Percentiles rank a stretch among this genome's conserved stretches.
These are phyloP conservation scores for Magnusiomyces magnusii DNA, from an alignment of 1,139 yeast genomes.

Conservation along the genomic window DNA sequence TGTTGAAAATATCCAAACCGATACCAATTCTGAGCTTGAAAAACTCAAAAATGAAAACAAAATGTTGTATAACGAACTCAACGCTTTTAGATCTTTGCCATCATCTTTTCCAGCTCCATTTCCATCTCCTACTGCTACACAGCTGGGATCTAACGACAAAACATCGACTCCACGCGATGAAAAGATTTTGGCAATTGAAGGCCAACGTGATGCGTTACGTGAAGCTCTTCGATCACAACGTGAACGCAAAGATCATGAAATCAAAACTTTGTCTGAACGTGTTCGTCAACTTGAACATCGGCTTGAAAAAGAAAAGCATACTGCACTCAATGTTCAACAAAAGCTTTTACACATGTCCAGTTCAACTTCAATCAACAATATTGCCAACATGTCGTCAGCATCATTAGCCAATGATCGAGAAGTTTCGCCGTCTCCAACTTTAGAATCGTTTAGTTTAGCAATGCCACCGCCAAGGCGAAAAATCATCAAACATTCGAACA, in stretches of 20 bases:
- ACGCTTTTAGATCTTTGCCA: neutral
- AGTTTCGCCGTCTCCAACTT: neutral
- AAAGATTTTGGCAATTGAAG: slow-evolving; percentile 32
- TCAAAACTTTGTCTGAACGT: slow-evolving; percentile 28
- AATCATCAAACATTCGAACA: neutral
- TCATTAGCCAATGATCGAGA: neutral
- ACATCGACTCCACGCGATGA: slow-evolving; percentile 4
- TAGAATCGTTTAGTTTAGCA: neutral
- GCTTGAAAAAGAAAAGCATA: slow-evolving; percentile 24
- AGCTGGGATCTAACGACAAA: neutral
- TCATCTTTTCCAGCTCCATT: neutral
- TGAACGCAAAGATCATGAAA: slow-evolving; percentile 35
- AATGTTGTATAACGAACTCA: neutral
- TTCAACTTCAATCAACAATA: neutral
- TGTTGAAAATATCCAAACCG: neutral
- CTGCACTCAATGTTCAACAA: neutral
- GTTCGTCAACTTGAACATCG: slow-evolving; percentile 28
- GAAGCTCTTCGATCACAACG: slow-evolving; percentile 35
- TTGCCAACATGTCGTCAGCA: too few species aligned
- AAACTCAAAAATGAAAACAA: slow-evolving; percentile 6
- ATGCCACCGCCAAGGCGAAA: neutral
- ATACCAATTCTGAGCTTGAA: slow-evolving; percentile 2
- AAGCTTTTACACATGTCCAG: neutral
- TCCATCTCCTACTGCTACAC: neutral
- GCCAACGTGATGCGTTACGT: slow-evolving; percentile 40